Percentiles rank a stretch among this genome's conserved stretches.
These are phyloP conservation scores for Pseudogymnoascus sp. DNA, from an alignment of 2,329 filamentous ascomycete species.

Conservation along the genomic window DNA sequence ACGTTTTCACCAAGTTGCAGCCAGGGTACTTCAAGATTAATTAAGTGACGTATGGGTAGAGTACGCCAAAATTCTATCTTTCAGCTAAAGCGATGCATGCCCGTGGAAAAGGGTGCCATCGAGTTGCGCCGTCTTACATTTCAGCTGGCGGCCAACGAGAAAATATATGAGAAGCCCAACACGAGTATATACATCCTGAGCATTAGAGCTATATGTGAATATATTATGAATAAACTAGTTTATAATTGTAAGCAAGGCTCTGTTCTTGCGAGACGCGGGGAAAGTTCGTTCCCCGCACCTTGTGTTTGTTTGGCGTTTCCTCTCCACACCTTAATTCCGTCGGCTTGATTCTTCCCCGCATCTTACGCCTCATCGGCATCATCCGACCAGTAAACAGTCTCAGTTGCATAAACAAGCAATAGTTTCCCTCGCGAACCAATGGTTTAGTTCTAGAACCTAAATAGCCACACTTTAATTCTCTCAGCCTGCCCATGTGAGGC, in stretches of 20 bases:
- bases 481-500: background rate
- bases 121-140: background rate
- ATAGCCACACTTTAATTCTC: background rate
- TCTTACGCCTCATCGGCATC: background rate
- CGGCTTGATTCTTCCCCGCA: background rate
- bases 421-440: background rate
- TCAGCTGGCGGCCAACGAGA: background rate
- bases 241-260: background rate
- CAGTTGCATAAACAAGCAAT: too few relatives aligned
- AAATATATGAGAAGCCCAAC: background rate
- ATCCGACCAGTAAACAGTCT: background rate
- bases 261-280: background rate
- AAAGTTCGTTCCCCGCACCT: background rate
- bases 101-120: background rate
- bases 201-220: background rate
- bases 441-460: background rate
- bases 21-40: too few relatives aligned
- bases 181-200: background rate
- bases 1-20: conserved; percentile 11
- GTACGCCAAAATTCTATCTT: too few relatives aligned
- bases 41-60: too few relatives aligned
- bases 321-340: background rate
- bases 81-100: background rate
- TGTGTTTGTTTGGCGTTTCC: background rate
- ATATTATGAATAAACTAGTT: background rate